Conservation (phyloP, 352 stramenopile species). For the Phytophthora cryptogea region DNA sequence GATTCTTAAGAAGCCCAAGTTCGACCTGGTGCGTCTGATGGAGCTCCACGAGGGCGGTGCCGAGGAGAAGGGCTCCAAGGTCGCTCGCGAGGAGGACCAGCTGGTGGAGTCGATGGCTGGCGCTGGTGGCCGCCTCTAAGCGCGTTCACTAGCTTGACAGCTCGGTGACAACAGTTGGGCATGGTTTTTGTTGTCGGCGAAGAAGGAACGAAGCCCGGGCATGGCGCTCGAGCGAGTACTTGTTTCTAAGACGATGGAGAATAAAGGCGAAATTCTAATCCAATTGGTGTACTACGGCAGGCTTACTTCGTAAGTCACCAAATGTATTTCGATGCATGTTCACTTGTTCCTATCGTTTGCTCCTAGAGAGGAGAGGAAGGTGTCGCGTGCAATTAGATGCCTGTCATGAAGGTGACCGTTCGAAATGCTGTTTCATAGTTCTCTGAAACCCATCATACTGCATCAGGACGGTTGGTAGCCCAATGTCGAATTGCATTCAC, state of each 20-base stretch:
- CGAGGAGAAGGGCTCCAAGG: constrained; percentile 92
- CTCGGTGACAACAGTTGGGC: constrained; percentile 30
- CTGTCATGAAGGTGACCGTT: no score
- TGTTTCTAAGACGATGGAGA: constrained; percentile 74
- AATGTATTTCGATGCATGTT: constrained; percentile 3
- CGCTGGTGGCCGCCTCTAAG: constrained; percentile 90
- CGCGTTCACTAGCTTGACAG: constrained; percentile 29
- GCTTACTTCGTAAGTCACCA: constrained; percentile 8
- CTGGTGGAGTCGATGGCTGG: constrained; percentile 88
- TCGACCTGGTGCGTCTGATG: constrained; percentile 99
- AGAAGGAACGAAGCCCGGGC: constrained; percentile 20
- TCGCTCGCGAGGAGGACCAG: constrained; percentile 87
- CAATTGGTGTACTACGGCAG: constrained; percentile 32
- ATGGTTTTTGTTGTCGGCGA: constrained; percentile 51
- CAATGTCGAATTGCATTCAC: constrained; percentile 7
- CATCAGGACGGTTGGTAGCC: constrained; percentile 22
- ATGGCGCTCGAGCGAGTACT: constrained; percentile 28
- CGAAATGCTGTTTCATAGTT: neutral
- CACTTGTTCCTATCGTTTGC: neutral
- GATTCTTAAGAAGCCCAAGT: constrained; percentile 99
- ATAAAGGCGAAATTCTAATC: constrained; percentile 89
- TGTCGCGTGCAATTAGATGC: no score
- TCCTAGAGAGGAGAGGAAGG: no score
- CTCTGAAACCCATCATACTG: constrained; percentile 1
- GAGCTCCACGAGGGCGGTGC: constrained; percentile 98